These are phyloP conservation scores for Diplodia corticola DNA, from an alignment of 2,329 filamentous ascomycete species.

Conservation along the genomic window DNA sequence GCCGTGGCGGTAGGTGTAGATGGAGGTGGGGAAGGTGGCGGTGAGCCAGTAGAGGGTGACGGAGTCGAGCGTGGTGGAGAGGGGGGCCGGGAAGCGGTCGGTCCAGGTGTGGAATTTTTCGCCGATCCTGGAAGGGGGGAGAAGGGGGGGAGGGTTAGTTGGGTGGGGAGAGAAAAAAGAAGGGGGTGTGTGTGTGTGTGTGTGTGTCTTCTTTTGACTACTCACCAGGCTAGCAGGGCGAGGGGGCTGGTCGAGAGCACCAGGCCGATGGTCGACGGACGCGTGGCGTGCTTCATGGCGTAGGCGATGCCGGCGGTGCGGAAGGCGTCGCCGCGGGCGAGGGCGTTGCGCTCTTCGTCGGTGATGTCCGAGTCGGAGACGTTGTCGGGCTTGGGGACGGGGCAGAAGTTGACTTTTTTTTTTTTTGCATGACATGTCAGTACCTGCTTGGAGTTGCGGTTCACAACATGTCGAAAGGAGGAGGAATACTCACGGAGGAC, in stretches of 20 bases:
- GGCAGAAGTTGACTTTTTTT: slow-evolving; percentile 22
- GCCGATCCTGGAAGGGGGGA: slow-evolving; percentile 40
- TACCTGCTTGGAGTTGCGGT: not conserved
- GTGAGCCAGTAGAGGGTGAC: slow-evolving; percentile 61
- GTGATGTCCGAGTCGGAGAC: slow-evolving; percentile 25
- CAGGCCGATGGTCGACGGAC: slow-evolving; percentile 59
- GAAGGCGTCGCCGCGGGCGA: slow-evolving; percentile 36
- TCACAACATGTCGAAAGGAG: not conserved
- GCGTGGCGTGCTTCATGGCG: slow-evolving; percentile 54
- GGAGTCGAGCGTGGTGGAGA: slow-evolving; percentile 49
- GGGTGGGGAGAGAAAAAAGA: not conserved
- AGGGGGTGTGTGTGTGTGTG: not conserved
- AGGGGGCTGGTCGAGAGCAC: slow-evolving; percentile 57
- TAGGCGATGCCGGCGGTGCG: slow-evolving; percentile 51
- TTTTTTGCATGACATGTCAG: not conserved
- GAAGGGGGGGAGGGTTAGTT: not conserved
- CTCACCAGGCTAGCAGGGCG: slow-evolving; percentile 57
- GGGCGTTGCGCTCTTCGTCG: slow-evolving; percentile 27
- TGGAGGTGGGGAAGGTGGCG: slow-evolving; percentile 47
- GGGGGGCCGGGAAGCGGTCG: slow-evolving; percentile 46
- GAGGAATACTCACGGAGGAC: slow-evolving; percentile 31
- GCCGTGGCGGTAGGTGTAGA: slow-evolving; percentile 52
- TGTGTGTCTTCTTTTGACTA: no score
- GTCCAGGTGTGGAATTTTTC: slow-evolving; percentile 61
- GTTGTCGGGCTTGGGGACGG: slow-evolving; percentile 29